Base-by-base conservation (phyloP, 2,329 filamentous ascomycete genomes). In the Colletotrichum filicis region DNA sequence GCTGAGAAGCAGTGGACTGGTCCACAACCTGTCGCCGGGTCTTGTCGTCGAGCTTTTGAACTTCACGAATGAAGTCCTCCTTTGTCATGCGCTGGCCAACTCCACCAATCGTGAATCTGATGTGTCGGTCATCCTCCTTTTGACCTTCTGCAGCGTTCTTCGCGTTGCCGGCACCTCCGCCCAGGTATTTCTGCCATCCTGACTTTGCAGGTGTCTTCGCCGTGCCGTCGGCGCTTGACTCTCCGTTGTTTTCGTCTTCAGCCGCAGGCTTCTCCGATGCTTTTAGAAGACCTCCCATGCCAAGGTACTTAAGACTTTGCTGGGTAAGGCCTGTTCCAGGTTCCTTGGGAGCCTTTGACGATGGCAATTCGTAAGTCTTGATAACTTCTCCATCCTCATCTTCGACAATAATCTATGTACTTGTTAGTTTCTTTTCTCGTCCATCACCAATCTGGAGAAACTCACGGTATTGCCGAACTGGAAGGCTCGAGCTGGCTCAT, bases 371-470 rank as follows among this genome's bases (percentile, higher is more conserved):
- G 79, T 95, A 95, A 69, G 94, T 92, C 84, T 95, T 95, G 80
- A 97, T 89, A 37, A 97, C 94, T 80, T 97, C 94, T 56, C 94
- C 94, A 77, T 95, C 92, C 80, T 94, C 93, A 74, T 97, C 94
- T 83, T 97, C 94, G 19, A 97, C 93, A 79, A 97, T 96, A 75
- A 97, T 94, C 85, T 94, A 22, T 65, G 14, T 1, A 12, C 62
- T 8, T 14, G 77, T 85, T 78, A 85, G 80, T 8, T 55, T 49
- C 19, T 11, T 11, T 8, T 49, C 8, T 9, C 42, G 42, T 9
- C 8, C 16, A 49, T 49, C 6, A 37, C n/a, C 8, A 32, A 19
- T 5, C 6, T 19, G 3, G 61, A 11, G 12, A 24, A 58, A 81
- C 88, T 81, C 86, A 91, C 90, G 56, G 89, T 95, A 79, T 94